Percentiles rank a stretch among this genome's conserved stretches.
phyloP scores from a whole-genome alignment of 306 rosid species.

The Betula pendula region DNA sequence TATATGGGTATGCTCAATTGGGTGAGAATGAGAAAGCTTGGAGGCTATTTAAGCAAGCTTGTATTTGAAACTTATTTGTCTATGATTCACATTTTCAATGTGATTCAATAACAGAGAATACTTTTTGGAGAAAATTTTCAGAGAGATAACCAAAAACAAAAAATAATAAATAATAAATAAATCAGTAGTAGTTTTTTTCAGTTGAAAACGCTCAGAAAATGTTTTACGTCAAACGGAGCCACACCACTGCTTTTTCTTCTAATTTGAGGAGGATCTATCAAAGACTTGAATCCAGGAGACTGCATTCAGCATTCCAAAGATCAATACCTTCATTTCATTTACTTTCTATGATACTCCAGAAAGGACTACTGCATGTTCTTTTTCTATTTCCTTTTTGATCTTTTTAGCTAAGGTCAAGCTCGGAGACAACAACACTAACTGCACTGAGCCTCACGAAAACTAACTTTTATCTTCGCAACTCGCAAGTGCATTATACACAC shows the following conservation, averaged over 20 bases:
- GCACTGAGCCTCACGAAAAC: not conserved
- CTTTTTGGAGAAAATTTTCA: too few species aligned
- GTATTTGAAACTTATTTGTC: slow-evolving; percentile 42
- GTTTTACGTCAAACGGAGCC: not conserved
- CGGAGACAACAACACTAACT: too few species aligned
- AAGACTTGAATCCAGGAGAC: not conserved
- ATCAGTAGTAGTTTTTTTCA: too few species aligned
- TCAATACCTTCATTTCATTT: not conserved
- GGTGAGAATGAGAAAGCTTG: slow-evolving; percentile 68
- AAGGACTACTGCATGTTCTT: too few species aligned
- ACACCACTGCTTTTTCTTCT: not conserved
- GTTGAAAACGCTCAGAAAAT: too few species aligned
- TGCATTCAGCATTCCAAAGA: not conserved
- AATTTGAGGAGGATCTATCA: not conserved
- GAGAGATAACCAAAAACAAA: too few species aligned
- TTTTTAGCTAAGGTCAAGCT: not conserved
- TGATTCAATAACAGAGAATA: too few species aligned
- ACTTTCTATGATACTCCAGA: not conserved
- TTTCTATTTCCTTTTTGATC: not conserved
- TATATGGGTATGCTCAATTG: slow-evolving; percentile 62
- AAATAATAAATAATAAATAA: too few species aligned
- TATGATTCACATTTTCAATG: slow-evolving; percentile 72
- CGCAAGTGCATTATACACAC: not conserved
- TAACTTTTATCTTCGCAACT: not conserved
- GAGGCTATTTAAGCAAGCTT: slow-evolving; percentile 53